phyloP scores from a whole-genome alignment of 2,329 filamentous ascomycete genomes.

The Fusarium abutilonis region DNA sequence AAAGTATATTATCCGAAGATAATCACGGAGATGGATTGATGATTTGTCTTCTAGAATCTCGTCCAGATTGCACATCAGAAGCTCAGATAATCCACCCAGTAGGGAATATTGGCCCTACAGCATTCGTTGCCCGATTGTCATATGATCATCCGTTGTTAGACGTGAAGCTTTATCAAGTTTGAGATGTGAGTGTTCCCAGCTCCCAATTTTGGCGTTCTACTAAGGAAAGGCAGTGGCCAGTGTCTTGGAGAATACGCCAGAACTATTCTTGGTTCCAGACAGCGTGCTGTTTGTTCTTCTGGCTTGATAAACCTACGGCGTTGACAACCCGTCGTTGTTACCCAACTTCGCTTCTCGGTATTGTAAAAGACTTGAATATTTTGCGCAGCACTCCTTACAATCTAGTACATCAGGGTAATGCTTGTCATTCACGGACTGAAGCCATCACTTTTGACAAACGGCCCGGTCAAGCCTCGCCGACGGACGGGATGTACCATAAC shows the following conservation, averaged over 20 bases:
- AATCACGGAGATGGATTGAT: conserved; percentile 12
- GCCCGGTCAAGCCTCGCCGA: conserved; percentile 24
- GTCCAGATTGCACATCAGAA: conserved; percentile 1
- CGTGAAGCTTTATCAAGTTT: conserved; percentile 3
- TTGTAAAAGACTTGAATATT: neutral
- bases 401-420: neutral
- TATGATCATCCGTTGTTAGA: neutral
- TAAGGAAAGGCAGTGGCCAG: conserved; percentile 1
- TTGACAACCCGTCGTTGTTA: neutral
- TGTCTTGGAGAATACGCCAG: conserved; percentile 1
- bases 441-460: conserved; percentile 20
- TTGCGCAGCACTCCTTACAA: neutral
- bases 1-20: conserved; percentile 16
- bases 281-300: conserved; percentile 3
- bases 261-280: neutral
- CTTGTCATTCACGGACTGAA: conserved; percentile 9
- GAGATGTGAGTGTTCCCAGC: conserved; percentile 14
- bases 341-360: conserved; percentile 7
- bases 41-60: conserved; percentile 17
- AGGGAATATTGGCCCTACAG: conserved; percentile 4
- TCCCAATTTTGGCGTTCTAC: conserved; percentile 13
- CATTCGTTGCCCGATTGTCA: conserved; percentile 11
- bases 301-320: neutral
- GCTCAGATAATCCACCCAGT: conserved; percentile 7
- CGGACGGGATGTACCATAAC: conserved; percentile 17